Evolutionary conservation across 1,139 yeast species (phyloP), one percentile per base, ranked within the genome.

Genomic region (Sugiyamaella pinicola): DNA sequence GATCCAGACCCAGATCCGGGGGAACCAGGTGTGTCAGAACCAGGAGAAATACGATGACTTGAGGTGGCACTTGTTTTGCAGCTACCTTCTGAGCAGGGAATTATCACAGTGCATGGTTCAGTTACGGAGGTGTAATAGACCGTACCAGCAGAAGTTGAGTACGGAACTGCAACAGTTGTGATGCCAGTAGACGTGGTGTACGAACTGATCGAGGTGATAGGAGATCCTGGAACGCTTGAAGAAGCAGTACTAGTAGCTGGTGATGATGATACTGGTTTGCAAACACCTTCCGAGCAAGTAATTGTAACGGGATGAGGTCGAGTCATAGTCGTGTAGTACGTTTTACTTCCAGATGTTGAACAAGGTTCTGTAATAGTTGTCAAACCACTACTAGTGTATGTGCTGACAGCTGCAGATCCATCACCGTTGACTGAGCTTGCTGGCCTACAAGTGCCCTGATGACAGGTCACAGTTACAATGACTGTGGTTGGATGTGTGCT

Each of bases 111-210:
- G 18, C 41, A 31, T 4, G 18, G 43, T 33, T 47, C 44, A 41
- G 48, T 45, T 24, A 45, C 34, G 4, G 49, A 37, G 22, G 22
- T 33, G 26, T 26, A 46, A 13, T 9, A 37, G 22, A 43, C 37
- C 5, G 43, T 46, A 13, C 51, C 51, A 10, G 33, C 45, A 17
- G 52, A 31, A 10, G 54, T 51, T 4, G 54, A 38, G 29, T 43
- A 47, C 5, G 54, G 51, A n/a, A 41, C 47, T 22, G 54, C 47
- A n/a, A 51, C 34, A 24, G 52, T 51, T n/a, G 47, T 40, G n/a
- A 18, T 29, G 12, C 28, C 22, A n/a, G 45, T 29, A 17, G 17
- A 19, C 13, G 52, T 41, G 24, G 42, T 26, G 39, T 17, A 34
- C 3, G 22, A 22, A 33, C 31, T 49, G 28, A 33, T 24, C 18